Evolutionary conservation across 768 basidiomycete species (phyloP), one percentile per base, ranked within the genome.

Genomic region (Mycena chlorophos): DNA sequence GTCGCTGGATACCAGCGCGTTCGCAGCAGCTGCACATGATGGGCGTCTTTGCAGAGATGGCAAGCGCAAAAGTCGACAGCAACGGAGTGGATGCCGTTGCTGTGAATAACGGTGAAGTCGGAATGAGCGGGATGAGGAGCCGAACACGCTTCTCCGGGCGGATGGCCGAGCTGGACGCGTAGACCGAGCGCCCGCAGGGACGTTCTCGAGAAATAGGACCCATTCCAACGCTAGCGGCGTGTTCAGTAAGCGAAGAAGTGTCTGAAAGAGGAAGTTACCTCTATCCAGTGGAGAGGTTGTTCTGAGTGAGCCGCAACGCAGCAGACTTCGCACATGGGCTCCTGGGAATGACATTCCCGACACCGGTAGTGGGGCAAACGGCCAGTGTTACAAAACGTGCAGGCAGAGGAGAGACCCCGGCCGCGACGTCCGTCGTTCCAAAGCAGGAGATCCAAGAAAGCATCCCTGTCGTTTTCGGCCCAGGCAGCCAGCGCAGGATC

Each of bases 151-250:
- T 58, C 31, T 16, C 63, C 61, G n/a, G 40, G 23, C 10, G 6
- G 39, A 26, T 64, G 63, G 4, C 63, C 63, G 20, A 63, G 54
- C 31, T 65, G 59, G 2, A 65, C 37, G 19, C 30, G 47, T 16
- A 63, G 13, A 12, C 64, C 64, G 2, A 63, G 14, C 3, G 49
- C 31, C 12, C 23, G n/a, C 8, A 54, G 38, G 8, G 10, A n/a
- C 10, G 20, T 20, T 23, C 40, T 8, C 14, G 8, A 10, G 22
- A 12, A 43, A 20, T 12, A 43, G 12, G 22, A 8, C 10, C 40
- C 40, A 43, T 8, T 43, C 40, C 40, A 43, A 10, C n/a, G 34
- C n/a, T 43, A 43, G 8, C 14, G 8, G 22, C 10, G 40, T 20
- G 12, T 43, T 43, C 40, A 43, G 10, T 43, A 43, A 10, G 10